Percentiles rank a stretch among this genome's conserved stretches.
Conservation (phyloP, 1,139 yeast genomes). For the Hyphopichia fennica region DNA sequence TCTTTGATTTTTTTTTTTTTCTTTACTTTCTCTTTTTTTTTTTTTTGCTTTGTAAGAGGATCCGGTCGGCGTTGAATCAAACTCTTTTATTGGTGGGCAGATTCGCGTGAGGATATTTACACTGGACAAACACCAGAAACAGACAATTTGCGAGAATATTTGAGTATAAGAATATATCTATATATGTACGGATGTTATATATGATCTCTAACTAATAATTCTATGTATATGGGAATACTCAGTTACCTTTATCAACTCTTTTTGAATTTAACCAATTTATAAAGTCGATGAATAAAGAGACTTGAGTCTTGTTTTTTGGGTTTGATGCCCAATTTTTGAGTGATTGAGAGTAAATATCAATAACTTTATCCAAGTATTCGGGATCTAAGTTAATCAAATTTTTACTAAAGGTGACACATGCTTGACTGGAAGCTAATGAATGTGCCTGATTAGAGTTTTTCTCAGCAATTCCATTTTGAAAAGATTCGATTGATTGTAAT, state of each 20-base stretch:
- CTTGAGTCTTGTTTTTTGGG: constrained; percentile 49
- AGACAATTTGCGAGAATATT: background rate
- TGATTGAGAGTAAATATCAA: constrained; percentile 57
- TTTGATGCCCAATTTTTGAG: constrained; percentile 62
- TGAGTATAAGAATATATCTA: background rate
- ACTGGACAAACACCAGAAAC: too few relatives aligned
- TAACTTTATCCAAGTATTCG: constrained; percentile 32
- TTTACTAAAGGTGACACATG: constrained; percentile 63
- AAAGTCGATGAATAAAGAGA: constrained; percentile 72
- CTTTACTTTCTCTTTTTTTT: background rate
- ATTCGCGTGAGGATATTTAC: constrained; percentile 4
- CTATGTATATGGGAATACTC: background rate
- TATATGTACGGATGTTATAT: background rate
- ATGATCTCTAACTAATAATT: too few relatives aligned
- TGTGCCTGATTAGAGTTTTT: constrained; percentile 52
- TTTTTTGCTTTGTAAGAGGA: background rate
- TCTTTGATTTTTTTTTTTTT: background rate
- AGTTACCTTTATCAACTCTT: constrained; percentile 12
- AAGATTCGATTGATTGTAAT: constrained; percentile 25
- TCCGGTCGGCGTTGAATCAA: background rate
- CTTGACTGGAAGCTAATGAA: constrained; percentile 57
- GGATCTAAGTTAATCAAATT: constrained; percentile 42
- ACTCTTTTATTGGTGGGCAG: background rate
- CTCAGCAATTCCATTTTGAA: constrained; percentile 43
- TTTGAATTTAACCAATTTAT: constrained; percentile 73